Base-by-base conservation (phyloP, 2,329 filamentous ascomycete genomes). In the Phialemonium atrogriseum region DNA sequence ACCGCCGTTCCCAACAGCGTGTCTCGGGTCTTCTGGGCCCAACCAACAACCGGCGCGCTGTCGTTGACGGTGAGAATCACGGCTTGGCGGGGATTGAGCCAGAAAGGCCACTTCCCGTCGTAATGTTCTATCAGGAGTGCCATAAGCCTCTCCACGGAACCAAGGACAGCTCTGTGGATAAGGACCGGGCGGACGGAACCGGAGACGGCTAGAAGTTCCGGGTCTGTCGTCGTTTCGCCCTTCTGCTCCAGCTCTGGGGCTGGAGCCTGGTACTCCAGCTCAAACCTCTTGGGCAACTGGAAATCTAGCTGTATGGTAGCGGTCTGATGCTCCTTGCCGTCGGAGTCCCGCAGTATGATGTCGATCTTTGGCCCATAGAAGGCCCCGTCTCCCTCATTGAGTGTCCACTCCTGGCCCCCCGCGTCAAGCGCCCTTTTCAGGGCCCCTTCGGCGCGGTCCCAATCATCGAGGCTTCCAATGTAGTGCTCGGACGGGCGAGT, bases 311-410 rank as follows among this genome's bases (percentile, higher is more conserved):
- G 86, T 30, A 94, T 80, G 0, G 86, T 93, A 4, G 85, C 87
- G 3, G 87, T 84, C 52, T 94, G 86, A 50, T 93, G 86, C 47
- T 87, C 83, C 50, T 89, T 93, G 7, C 84, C 84, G 47, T 84
- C 73, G 1, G 80, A 79, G 50, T 93, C 86, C 38, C 72, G 75
- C 27, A 94, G 58, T 23, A 93, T 76, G 26, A 94, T 83, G 49
- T 94, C 86, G 42, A 94, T 94, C 60, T 94, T 94, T 19, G 87
- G 86, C 0, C 87, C 86, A 48, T 94, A 94, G 50, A 94, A 94
- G 4, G 86, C 86, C 10, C 87, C 86, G 38, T 93, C 86, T 9
- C 84, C 85, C 46, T 80, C 71, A 40, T 87, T 89, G 35, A 89
- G 44, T 3, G 69, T 71, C 83, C 84, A 94, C 21, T 70, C 59